phyloP scores from a whole-genome alignment of 768 basidiomycete genomes.

The Chalciporus pseudorubinellus region DNA sequence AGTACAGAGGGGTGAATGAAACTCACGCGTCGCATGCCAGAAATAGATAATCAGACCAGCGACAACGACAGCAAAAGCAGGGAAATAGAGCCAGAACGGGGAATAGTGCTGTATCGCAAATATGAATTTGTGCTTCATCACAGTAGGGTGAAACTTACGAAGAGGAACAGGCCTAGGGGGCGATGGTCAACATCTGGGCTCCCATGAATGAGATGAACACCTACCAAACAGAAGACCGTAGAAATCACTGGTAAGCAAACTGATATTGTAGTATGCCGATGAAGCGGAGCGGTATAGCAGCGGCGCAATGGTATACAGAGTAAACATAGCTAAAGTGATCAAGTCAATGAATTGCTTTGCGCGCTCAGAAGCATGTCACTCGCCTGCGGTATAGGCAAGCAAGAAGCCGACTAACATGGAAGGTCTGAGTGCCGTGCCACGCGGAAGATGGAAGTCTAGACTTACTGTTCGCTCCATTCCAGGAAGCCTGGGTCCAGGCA shows the following conservation, averaged over 20 bases:
- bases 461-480: conserved; percentile 72
- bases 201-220: conserved; percentile 3
- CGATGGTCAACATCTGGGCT: conserved; percentile 5
- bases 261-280: conserved; percentile 82
- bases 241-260: conserved; percentile 84
- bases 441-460: conserved; percentile 32
- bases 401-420: conserved; percentile 47
- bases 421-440: neutral
- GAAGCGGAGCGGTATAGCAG: conserved; percentile 82
- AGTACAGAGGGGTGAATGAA: neutral
- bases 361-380: neutral
- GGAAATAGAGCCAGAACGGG: conserved; percentile 89
- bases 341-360: neutral
- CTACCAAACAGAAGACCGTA: conserved; percentile 76
- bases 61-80: conserved; percentile 69
- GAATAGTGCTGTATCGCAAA: conserved; percentile 56
- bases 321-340: conserved; percentile 62
- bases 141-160: conserved; percentile 35
- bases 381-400: conserved; percentile 48
- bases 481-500: conserved; percentile 60
- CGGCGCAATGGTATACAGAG: conserved; percentile 85
- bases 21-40: conserved; percentile 81
- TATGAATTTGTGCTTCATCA: conserved; percentile 1
- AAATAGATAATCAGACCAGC: conserved; percentile 79
- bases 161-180: conserved; percentile 47